Evolutionary conservation across 441 rosid genomes (phyloP).

Genomic region (Populus trichocarpa): DNA sequence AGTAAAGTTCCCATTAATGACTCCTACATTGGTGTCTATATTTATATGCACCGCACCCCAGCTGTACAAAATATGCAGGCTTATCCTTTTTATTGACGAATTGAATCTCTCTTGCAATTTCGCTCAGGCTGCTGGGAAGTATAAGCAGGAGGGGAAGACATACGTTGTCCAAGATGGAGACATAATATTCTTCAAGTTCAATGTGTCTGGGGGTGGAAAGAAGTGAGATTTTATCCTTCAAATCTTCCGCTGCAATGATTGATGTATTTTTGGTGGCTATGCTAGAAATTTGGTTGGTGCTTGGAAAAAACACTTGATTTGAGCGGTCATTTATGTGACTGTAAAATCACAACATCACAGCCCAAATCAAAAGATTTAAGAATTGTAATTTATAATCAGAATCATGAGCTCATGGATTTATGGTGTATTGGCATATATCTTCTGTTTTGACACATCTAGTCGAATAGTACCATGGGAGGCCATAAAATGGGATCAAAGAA

Average conservation of each 20-base stretch:
- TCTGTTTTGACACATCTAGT: background rate
- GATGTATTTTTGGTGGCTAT: background rate
- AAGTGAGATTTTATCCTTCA: conserved; percentile 44
- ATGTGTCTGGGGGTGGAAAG: conserved; percentile 96
- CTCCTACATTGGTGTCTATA: background rate
- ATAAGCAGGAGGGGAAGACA: conserved; percentile 92
- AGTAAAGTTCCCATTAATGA: background rate
- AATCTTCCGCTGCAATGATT: background rate
- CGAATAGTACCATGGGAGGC: background rate
- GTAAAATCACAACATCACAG: background rate
- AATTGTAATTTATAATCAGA: background rate
- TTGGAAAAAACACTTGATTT: background rate
- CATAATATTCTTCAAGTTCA: conserved; percentile 92
- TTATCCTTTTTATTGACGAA: background rate
- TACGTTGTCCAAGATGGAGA: conserved; percentile 95
- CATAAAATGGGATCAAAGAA: background rate
- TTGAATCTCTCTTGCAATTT: conserved; percentile 1
- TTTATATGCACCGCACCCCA: background rate
- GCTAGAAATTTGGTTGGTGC: background rate
- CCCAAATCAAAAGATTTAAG: background rate
- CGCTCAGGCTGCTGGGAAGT: conserved; percentile 85
- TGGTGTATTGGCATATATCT: background rate
- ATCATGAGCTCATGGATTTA: background rate
- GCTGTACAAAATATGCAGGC: background rate
- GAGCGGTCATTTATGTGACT: background rate